phyloP scores from a whole-genome alignment of 805 yeast genomes.

The Candida krabiensis region DNA sequence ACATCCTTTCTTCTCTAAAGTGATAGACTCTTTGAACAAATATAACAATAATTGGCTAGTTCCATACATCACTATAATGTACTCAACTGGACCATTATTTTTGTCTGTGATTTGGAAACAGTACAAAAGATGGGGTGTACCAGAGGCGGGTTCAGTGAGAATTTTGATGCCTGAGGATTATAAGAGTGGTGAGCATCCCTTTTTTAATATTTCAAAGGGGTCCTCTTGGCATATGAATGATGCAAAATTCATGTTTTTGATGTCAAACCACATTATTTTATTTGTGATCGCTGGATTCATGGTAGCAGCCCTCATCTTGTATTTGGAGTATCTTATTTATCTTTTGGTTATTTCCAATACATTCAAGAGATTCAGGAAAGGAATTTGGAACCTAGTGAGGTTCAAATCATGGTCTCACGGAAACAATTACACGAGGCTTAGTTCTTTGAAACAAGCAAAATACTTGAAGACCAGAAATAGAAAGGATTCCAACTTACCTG shows the following conservation, averaged over 20 bases:
- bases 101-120: slow-evolving; percentile 85
- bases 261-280: slow-evolving; percentile 72
- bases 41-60: slow-evolving; percentile 77
- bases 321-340: slow-evolving; percentile 47
- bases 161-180: slow-evolving; percentile 74
- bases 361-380: slow-evolving; percentile 22
- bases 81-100: slow-evolving; percentile 88
- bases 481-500: slow-evolving; percentile 56
- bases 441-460: slow-evolving; percentile 22
- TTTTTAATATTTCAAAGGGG: slow-evolving; percentile 76
- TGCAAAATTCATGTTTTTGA: slow-evolving; percentile 70
- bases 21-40: slow-evolving; percentile 58
- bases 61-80: slow-evolving; percentile 91
- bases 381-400: slow-evolving; percentile 22
- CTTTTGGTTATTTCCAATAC: slow-evolving; percentile 28
- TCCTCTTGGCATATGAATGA: slow-evolving; percentile 93
- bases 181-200: slow-evolving; percentile 57
- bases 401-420: slow-evolving; percentile 24
- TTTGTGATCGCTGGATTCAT: slow-evolving; percentile 72
- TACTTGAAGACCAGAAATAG: slow-evolving; percentile 35
- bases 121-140: slow-evolving; percentile 77
- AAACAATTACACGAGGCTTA: slow-evolving; percentile 23
- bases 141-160: slow-evolving; percentile 64
- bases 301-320: slow-evolving; percentile 49
- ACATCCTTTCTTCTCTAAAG: slow-evolving; percentile 81